Conservation (phyloP, 2,329 filamentous ascomycete genomes). For the Cladorrhinum sp. region DNA sequence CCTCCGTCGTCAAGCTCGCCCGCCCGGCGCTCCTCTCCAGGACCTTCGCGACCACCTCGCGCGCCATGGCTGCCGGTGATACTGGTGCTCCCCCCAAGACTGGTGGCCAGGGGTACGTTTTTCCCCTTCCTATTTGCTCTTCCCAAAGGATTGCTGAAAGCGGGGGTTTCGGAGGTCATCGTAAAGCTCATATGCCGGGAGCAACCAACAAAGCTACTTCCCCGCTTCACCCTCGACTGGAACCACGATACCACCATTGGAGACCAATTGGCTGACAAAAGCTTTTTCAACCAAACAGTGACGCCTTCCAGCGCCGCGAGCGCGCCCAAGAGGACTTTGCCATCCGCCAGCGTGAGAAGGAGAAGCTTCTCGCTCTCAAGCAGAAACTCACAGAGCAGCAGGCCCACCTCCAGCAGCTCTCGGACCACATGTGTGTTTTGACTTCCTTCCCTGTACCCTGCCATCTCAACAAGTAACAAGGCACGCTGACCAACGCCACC, state of each 20-base stretch:
- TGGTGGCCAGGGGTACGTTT: slow-evolving; percentile 52
- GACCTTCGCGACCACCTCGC: slow-evolving; percentile 61
- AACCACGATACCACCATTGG: background rate
- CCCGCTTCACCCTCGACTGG: background rate
- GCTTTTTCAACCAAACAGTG: slow-evolving; percentile 49
- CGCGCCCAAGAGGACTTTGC: slow-evolving; percentile 79
- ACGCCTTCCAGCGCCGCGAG: slow-evolving; percentile 91
- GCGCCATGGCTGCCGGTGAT: slow-evolving; percentile 67
- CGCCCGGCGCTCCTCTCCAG: slow-evolving; percentile 52
- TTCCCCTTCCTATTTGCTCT: background rate
- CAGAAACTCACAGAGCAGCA: slow-evolving; percentile 73
- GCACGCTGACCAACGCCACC: background rate
- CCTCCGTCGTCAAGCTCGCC: slow-evolving; percentile 52
- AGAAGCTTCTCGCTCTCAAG: slow-evolving; percentile 79
- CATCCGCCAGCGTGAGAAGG: slow-evolving; percentile 82
- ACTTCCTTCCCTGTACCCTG: background rate
- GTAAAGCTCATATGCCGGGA: background rate
- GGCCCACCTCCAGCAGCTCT: slow-evolving; percentile 78
- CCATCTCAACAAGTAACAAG: background rate
- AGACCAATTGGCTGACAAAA: background rate
- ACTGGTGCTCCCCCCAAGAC: slow-evolving; percentile 58
- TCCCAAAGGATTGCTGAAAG: background rate
- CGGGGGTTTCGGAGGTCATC: background rate
- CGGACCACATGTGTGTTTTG: slow-evolving; percentile 73
- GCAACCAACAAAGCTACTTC: background rate